A percentile compares a stretch with the other conserved stretches of the same genome.
Evolutionary conservation across 306 rosid species (phyloP).

Genomic region (Malus fusca): DNA sequence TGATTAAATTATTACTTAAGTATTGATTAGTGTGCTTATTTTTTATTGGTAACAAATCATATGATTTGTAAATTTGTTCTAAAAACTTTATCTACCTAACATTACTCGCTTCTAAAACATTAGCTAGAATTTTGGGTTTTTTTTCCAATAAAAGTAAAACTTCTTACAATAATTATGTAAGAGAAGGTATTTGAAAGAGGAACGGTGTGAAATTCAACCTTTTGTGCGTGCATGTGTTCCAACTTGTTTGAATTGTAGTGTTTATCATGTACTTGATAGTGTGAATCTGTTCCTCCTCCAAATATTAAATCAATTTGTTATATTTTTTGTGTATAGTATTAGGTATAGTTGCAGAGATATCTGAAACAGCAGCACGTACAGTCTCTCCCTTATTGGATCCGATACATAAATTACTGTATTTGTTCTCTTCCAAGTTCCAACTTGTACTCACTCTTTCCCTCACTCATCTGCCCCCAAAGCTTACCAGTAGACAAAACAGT

Average conservation of each 20-base stretch:
- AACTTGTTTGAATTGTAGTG: conserved; percentile 38
- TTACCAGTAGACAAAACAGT: conserved; percentile 36
- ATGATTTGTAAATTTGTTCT: too few relatives aligned
- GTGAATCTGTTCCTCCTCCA: conserved; percentile 28
- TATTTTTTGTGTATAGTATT: not conserved
- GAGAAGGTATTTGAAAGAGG: not conserved
- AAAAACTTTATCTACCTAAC: too few relatives aligned
- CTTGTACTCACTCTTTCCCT: not conserved
- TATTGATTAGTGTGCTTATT: too few relatives aligned
- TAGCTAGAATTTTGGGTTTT: too few relatives aligned
- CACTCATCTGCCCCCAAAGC: conserved; percentile 21
- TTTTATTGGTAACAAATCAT: too few relatives aligned
- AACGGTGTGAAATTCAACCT: conserved; percentile 30
- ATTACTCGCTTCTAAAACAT: too few relatives aligned
- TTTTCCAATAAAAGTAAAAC: too few relatives aligned
- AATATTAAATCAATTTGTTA: not conserved
- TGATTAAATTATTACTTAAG: too few relatives aligned
- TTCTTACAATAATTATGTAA: not conserved
- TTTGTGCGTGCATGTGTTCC: conserved; percentile 11
- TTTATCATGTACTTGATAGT: conserved; percentile 32
- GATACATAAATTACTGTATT: conserved; percentile 9
- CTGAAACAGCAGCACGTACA: conserved; percentile 30
- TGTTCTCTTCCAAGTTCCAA: not conserved
- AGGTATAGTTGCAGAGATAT: conserved; percentile 13
- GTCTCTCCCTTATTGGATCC: conserved; percentile 39